Percentiles rank a stretch among this genome's conserved stretches.
Conservation (phyloP, 257 asterid species). For the Lycium barbarum region DNA sequence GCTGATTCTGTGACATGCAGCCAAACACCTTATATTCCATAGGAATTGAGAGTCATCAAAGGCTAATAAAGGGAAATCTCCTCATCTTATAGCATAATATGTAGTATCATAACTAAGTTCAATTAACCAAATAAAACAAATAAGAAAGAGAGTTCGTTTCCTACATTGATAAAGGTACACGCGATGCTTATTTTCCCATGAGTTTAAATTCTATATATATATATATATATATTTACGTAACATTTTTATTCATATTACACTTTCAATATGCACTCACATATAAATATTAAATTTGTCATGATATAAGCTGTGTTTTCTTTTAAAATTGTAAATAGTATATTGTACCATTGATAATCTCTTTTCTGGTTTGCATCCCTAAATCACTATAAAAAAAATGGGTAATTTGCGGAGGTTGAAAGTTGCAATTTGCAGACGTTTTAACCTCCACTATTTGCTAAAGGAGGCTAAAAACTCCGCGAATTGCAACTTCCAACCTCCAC, state of each 20-base stretch:
- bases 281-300: not conserved
- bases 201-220: not conserved
- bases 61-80: not conserved
- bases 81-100: not conserved
- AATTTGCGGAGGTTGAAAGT: too few species aligned
- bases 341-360: not conserved
- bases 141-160: not conserved
- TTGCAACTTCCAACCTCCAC: too few species aligned
- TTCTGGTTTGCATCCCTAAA: too few species aligned
- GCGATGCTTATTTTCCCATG: not conserved
- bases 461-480: too few species aligned
- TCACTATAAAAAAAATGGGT: too few species aligned
- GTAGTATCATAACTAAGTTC: not conserved
- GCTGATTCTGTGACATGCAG: not conserved
- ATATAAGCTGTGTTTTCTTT: not conserved
- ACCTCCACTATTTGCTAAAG: too few species aligned
- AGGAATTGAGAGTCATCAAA: not conserved
- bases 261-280: not conserved
- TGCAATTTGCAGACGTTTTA: too few species aligned
- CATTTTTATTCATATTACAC: not conserved
- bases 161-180: not conserved
- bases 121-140: not conserved
- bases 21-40: not conserved
- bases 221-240: not conserved
- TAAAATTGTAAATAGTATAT: not conserved